Base-by-base conservation (phyloP, 331 rosid genomes). In the Saraca asoca region DNA sequence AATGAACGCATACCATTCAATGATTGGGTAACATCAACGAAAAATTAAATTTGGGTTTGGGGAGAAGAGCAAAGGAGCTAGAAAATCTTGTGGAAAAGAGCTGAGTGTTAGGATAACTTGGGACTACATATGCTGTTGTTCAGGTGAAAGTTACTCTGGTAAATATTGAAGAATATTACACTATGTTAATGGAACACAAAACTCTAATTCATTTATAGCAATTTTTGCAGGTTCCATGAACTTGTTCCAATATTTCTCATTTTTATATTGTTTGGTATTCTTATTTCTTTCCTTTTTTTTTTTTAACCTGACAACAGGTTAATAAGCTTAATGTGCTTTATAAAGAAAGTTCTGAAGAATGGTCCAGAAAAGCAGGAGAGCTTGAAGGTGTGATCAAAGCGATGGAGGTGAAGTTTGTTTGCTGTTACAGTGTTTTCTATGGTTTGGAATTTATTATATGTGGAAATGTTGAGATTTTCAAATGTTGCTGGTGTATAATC, bases 331-430 rank as follows among this genome's bases (percentile, higher is more conserved):
- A 81, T 68, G 97, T 83, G 66, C 80, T 93, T 16, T 90, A 93
- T 67, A 90, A 93, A 78, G 95, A 84, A 80, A 86, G 90, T 78
- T 88, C 92, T 1, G 90, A 90, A 72, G 97, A 90, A 80, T 93
- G 88, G 96, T 82, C 96, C 15, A 80, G 66, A 74, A 93, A 93
- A 85, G 91, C 97, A 4, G 86, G 86, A 11, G 98, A 88, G 62
- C 91, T 93, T 63, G 97, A 90, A 71, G 98, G 98, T n/a, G 97
- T 80, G 60, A 71, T 93, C 71, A 86, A 88, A 81, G 96, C 97
- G 14, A 69, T 88, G 80, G 98, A 93, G 96, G 98, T 93, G 71
- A 78, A 73, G 53, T 80, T 68, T 46, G 33, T 9, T 35, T 38
- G 10, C 18, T 31, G 13, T 38, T 66, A 61, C 62, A 9, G 13